Conservation (phyloP, 805 yeast species). For the Metschnikowia noctiluminum region DNA sequence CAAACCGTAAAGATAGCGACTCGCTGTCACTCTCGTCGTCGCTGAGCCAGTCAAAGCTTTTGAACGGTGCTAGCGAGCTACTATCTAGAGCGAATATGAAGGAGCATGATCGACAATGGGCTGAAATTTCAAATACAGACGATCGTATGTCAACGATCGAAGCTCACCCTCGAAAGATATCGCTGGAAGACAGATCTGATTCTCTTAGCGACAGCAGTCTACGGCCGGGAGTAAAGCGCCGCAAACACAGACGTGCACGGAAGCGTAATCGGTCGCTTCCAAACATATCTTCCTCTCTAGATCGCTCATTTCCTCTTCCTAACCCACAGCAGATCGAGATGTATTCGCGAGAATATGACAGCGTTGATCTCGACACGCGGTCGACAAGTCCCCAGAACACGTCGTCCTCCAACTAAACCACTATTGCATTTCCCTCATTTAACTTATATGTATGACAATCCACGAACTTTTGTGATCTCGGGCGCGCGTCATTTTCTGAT, state of each 20-base stretch:
- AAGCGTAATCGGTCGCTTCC: conserved; percentile 11
- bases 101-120: conserved; percentile 19
- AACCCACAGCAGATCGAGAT: conserved; percentile 17
- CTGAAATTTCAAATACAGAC: conserved; percentile 4
- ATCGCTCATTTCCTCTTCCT: conserved; percentile 19
- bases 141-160: neutral
- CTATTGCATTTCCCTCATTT: conserved; percentile 1
- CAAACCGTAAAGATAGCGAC: conserved; percentile 4
- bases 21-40: conserved; percentile 3
- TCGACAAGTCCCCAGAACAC: conserved; percentile 8
- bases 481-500: no score
- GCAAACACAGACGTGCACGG: conserved; percentile 1
- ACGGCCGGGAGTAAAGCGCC: neutral
- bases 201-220: neutral
- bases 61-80: conserved; percentile 10
- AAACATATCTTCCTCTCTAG: conserved; percentile 12
- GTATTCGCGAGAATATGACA: conserved; percentile 15
- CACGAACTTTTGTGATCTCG: neutral
- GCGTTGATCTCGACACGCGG: conserved; percentile 16
- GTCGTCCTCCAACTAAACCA: conserved; percentile 1
- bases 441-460: neutral
- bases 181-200: conserved; percentile 7
- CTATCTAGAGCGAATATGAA: conserved; percentile 19
- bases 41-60: neutral
- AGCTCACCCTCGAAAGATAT: neutral